phyloP scores from a whole-genome alignment of 768 basidiomycete genomes.

The Naganishia vishniacii region DNA sequence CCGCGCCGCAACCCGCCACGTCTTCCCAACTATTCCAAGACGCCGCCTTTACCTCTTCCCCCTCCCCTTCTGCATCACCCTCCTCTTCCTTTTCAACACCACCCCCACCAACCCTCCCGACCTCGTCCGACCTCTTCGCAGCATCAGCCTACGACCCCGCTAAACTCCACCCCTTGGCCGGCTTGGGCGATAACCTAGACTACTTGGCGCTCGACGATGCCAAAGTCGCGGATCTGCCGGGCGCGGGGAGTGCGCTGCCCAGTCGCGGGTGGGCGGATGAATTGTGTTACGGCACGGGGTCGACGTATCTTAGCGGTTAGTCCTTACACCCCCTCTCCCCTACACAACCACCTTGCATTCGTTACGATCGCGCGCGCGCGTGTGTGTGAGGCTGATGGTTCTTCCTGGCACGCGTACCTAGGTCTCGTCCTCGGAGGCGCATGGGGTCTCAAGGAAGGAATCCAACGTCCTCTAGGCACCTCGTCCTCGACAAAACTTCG shows the following conservation, averaged over 20 bases:
- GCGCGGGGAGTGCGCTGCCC: conserved; percentile 82
- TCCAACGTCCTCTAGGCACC: conserved; percentile 59
- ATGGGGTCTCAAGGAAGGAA: conserved; percentile 94
- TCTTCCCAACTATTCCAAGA: conserved; percentile 42
- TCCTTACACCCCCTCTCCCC: conserved; percentile 35
- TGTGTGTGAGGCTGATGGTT: conserved; percentile 37
- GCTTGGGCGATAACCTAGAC: conserved; percentile 86
- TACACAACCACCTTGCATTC: no score
- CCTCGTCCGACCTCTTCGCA: conserved; percentile 75
- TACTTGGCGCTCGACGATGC: conserved; percentile 94
- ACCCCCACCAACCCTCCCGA: conserved; percentile 52
- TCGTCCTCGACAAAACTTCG: conserved; percentile 58
- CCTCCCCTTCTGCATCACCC: conserved; percentile 27
- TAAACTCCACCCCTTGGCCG: conserved; percentile 87
- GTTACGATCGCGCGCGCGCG: no score
- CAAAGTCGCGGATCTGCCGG: conserved; percentile 84
- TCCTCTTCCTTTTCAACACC: conserved; percentile 24
- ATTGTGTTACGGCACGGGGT: conserved; percentile 97
- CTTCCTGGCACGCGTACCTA: conserved; percentile 57
- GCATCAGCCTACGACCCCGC: conserved; percentile 82
- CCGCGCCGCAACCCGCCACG: conserved; percentile 27
- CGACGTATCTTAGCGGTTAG: conserved; percentile 95
- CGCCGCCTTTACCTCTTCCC: conserved; percentile 36
- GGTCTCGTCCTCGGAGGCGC: conserved; percentile 89
- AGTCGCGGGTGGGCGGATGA: conserved; percentile 98